Evolutionary conservation across 306 rosid species (phyloP).

Genomic region (Delonix regia): DNA sequence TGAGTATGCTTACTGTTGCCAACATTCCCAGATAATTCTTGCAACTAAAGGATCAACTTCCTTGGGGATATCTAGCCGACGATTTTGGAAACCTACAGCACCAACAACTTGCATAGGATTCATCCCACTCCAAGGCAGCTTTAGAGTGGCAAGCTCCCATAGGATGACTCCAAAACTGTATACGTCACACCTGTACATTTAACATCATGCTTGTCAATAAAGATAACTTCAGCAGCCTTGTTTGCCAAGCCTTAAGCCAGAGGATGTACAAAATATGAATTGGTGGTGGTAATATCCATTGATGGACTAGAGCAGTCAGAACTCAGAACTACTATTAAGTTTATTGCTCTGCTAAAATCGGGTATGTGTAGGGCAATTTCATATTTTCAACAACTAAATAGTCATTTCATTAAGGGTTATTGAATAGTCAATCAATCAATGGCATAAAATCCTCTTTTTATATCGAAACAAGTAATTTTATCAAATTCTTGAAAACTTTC

Average conservation of each 20-base stretch:
- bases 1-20: constrained; percentile 88
- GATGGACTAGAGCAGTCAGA: not conserved
- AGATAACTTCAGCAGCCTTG: constrained; percentile 26
- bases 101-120: constrained; percentile 99
- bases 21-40: constrained; percentile 91
- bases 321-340: not conserved
- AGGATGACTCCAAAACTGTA: constrained; percentile 98
- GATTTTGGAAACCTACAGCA: constrained; percentile 97
- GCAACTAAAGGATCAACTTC: constrained; percentile 92
- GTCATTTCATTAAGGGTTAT: not conserved
- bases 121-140: constrained; percentile 97
- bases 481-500: not conserved
- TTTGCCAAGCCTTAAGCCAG: constrained; percentile 19
- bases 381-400: not conserved
- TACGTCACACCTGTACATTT: constrained; percentile 84
- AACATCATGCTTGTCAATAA: constrained; percentile 17
- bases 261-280: not conserved
- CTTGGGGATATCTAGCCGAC: constrained; percentile 92
- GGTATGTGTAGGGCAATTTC: not conserved
- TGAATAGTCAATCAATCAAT: not conserved
- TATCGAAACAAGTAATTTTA: not conserved
- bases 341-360: too few species aligned
- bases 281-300: not conserved
- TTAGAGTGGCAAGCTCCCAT: constrained; percentile 97
- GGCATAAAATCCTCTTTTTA: not conserved